Percentiles rank a stretch among this genome's conserved stretches.
Evolutionary conservation across 345 rosid genomes (phyloP).

Genomic region (Heritiera littoralis): DNA sequence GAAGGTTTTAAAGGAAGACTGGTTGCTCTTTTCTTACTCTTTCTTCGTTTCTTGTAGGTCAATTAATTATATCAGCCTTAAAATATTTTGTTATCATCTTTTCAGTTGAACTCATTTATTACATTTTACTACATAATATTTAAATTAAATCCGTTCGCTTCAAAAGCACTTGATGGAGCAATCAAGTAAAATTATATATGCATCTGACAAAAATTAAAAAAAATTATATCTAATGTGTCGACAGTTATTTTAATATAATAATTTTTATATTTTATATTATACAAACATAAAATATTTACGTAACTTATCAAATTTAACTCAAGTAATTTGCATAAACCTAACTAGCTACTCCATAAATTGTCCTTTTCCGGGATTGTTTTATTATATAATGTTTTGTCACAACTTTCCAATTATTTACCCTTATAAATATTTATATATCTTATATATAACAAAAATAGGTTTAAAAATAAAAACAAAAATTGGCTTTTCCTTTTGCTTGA

Average conservation of each 20-base stretch:
- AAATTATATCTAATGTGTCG: too few relatives aligned
- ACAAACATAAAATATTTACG: too few relatives aligned
- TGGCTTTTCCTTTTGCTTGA: too few relatives aligned
- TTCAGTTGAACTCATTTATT: neutral
- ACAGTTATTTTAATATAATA: too few relatives aligned
- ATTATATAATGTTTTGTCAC: neutral
- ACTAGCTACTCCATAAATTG: neutral
- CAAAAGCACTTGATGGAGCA: neutral
- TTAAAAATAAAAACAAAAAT: too few relatives aligned
- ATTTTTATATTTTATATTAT: too few relatives aligned
- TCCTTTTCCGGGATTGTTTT: neutral
- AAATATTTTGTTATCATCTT: neutral
- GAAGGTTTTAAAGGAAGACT: slow-evolving; percentile 28
- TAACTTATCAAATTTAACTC: too few relatives aligned
- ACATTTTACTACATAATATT: neutral
- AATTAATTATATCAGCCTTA: neutral
- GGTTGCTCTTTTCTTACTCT: neutral
- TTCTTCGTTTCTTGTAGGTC: neutral
- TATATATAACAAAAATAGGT: too few relatives aligned
- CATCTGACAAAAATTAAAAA: too few relatives aligned
- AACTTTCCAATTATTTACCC: neutral
- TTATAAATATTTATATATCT: too few relatives aligned
- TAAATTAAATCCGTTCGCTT: neutral
- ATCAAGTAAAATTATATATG: neutral
- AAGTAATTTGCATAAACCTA: neutral